Evolutionary conservation across 805 yeast species (phyloP).

Genomic region (Saturnispora mendoncae): DNA sequence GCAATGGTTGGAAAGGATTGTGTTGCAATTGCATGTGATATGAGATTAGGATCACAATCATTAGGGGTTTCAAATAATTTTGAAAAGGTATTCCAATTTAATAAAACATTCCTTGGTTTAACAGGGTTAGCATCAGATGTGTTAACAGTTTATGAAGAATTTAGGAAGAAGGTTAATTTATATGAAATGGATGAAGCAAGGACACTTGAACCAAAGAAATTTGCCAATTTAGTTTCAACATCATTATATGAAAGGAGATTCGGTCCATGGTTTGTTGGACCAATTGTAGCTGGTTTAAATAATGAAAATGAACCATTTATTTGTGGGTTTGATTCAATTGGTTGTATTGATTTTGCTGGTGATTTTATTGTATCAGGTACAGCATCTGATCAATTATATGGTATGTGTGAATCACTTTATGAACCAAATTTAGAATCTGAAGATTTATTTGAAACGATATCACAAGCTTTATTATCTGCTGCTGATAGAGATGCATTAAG

Average conservation of each 20-base stretch:
- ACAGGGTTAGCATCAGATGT: constrained; percentile 97
- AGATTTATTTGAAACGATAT: constrained; percentile 88
- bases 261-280: constrained; percentile 96
- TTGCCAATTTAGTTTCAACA: constrained; percentile 86
- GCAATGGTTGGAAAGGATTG: constrained; percentile 99
- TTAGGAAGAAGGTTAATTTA: constrained; percentile 77
- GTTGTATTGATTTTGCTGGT: constrained; percentile 89
- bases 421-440: constrained; percentile 93
- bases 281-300: constrained; percentile 91
- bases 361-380: constrained; percentile 96
- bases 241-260: constrained; percentile 84
- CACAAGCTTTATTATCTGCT: constrained; percentile 89
- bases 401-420: constrained; percentile 96
- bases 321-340: constrained; percentile 93
- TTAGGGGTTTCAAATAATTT: constrained; percentile 87
- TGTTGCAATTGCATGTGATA: constrained; percentile 94
- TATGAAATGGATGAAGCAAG: constrained; percentile 90
- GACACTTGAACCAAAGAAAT: constrained; percentile 82
- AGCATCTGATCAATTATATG: constrained; percentile 91
- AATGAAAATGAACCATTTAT: constrained; percentile 78
- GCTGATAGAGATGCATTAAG: constrained; percentile 95
- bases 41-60: constrained; percentile 89
- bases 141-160: constrained; percentile 69
- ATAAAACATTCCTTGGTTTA: constrained; percentile 79
- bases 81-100: constrained; percentile 83